A percentile compares a stretch with the other conserved stretches of the same genome.
These are phyloP conservation scores for Salix exigua DNA, from an alignment of 345 rosid species.

Conservation along the genomic window DNA sequence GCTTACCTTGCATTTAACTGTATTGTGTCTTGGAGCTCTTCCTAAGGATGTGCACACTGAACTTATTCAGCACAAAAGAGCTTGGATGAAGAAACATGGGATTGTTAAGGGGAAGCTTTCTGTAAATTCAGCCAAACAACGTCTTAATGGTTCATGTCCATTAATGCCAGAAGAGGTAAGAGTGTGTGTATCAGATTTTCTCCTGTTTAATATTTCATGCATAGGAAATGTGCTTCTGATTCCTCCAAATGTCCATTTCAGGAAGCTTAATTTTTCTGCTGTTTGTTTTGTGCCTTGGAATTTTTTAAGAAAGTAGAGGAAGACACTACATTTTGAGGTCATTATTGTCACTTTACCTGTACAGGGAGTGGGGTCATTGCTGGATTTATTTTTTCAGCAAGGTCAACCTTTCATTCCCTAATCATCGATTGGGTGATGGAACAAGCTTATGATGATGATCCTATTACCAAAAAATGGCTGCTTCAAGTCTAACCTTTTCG, in stretches of 20 bases:
- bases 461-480: neutral
- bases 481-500: neutral
- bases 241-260: neutral
- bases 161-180: constrained; percentile 92
- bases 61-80: constrained; percentile 90
- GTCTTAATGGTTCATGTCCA: constrained; percentile 78
- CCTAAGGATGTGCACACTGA: constrained; percentile 92
- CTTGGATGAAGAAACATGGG: constrained; percentile 87
- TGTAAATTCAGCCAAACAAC: constrained; percentile 57
- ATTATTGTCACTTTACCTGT: neutral
- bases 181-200: neutral
- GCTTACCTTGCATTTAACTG: constrained; percentile 22
- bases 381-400: neutral
- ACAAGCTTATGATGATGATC: neutral
- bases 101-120: constrained; percentile 72
- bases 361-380: neutral
- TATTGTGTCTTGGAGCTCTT: constrained; percentile 52
- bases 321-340: neutral
- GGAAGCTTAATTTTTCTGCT: neutral
- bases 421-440: neutral
- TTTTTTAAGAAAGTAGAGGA: neutral
- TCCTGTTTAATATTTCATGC: neutral
- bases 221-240: neutral
- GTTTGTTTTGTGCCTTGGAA: neutral
- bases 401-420: neutral